phyloP scores from a whole-genome alignment of 257 asterid species.

The Nicotiana tabacum region DNA sequence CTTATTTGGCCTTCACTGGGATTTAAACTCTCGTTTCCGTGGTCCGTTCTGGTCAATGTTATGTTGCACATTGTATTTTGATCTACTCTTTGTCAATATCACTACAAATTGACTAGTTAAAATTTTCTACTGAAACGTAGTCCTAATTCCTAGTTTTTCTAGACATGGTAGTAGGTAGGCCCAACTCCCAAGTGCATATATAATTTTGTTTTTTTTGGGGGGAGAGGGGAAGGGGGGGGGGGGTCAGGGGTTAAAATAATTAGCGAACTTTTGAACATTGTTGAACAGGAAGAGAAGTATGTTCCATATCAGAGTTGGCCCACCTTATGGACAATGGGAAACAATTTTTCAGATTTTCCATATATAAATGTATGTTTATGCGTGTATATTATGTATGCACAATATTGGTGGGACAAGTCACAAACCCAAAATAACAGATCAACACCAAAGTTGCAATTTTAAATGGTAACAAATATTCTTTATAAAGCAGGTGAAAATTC shows the following conservation, averaged over 20 bases:
- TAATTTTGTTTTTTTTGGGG: not conserved
- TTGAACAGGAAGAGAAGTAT: not conserved
- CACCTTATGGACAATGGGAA: not conserved
- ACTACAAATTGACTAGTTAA: not conserved
- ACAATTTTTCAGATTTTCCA: not conserved
- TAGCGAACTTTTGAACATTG: not conserved
- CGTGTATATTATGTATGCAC: not conserved
- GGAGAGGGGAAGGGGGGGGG: too few species aligned
- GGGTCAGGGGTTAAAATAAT: not conserved
- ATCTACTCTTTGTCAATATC: not conserved
- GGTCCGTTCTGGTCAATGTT: not conserved
- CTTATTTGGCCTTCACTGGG: not conserved
- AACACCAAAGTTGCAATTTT: conserved; percentile 5
- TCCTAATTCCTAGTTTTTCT: not conserved
- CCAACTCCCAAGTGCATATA: not conserved
- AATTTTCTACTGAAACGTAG: not conserved
- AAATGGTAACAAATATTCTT: conserved; percentile 13
- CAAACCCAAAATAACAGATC: not conserved
- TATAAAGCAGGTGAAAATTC: conserved; percentile 57
- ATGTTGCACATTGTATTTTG: not conserved
- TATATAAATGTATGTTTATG: not conserved
- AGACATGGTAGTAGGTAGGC: not conserved
- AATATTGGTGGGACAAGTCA: not conserved
- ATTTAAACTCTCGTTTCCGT: not conserved
- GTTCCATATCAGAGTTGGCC: not conserved